Evolutionary conservation across 306 rosid genomes (phyloP).

Genomic region (Vigna mungo): DNA sequence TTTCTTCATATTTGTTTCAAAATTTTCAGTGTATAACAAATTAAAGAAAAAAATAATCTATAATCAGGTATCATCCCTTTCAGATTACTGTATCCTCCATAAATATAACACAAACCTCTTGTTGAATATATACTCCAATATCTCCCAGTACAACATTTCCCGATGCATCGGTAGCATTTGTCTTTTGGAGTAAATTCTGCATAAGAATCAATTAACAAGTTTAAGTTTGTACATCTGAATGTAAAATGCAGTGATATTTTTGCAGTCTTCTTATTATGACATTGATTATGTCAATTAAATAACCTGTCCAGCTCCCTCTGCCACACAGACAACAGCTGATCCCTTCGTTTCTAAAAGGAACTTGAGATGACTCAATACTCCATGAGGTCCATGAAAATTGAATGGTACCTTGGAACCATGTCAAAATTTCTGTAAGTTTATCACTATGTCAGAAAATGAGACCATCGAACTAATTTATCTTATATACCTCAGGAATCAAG

Average conservation of each 20-base stretch:
- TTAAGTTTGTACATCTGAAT: constrained; percentile 29
- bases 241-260: neutral
- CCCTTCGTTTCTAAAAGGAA: constrained; percentile 90
- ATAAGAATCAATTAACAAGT: constrained; percentile 39
- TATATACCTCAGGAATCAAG: constrained; percentile 92
- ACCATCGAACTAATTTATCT: constrained; percentile 22
- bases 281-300: constrained; percentile 34
- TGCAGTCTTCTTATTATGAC: neutral
- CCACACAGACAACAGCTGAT: constrained; percentile 90
- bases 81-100: constrained; percentile 12
- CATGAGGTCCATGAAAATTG: constrained; percentile 85
- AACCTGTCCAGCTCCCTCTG: constrained; percentile 99
- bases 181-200: constrained; percentile 89
- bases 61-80: neutral
- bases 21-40: neutral
- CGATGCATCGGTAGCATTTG: constrained; percentile 93
- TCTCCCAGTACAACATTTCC: constrained; percentile 88
- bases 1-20: constrained; percentile 7
- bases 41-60: constrained; percentile 3
- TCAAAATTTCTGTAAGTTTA: constrained; percentile 38
- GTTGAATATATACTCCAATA: constrained; percentile 91
- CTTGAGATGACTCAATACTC: constrained; percentile 85
- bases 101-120: constrained; percentile 75
- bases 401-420: constrained; percentile 71
- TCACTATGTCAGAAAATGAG: constrained; percentile 30